These are phyloP conservation scores for Clathrospora elynae DNA, from an alignment of 2,329 filamentous ascomycete genomes.

Conservation along the genomic window DNA sequence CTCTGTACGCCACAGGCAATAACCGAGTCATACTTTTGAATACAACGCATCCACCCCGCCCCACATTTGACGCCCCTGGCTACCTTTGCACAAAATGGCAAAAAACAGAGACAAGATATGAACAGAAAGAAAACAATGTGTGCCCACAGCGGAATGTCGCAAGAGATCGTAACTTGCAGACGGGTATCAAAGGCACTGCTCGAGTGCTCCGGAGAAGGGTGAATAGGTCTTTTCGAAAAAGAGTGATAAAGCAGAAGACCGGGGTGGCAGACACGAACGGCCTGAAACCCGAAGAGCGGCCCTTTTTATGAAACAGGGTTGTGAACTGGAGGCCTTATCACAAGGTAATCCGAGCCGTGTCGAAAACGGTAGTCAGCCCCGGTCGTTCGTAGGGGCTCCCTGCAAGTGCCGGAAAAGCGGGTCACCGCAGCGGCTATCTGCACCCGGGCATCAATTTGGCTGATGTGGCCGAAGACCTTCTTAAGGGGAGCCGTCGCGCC, in stretches of 20 bases:
- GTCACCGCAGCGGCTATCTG: slow-evolving; percentile 31
- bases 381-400: slow-evolving; percentile 42
- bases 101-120: slow-evolving; percentile 9
- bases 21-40: slow-evolving; percentile 14
- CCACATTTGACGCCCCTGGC: too few relatives aligned
- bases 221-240: slow-evolving; percentile 6
- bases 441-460: slow-evolving; percentile 35
- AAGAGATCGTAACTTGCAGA: slow-evolving; percentile 26
- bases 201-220: slow-evolving; percentile 2
- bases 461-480: slow-evolving; percentile 28
- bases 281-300: slow-evolving; percentile 36
- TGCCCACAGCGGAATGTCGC: slow-evolving; percentile 11
- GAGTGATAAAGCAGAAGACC: slow-evolving; percentile 6
- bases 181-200: slow-evolving; percentile 21
- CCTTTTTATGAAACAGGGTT: slow-evolving; percentile 28
- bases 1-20: slow-evolving; percentile 3
- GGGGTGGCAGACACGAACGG: slow-evolving; percentile 11
- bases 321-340: slow-evolving; percentile 24
- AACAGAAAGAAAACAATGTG: slow-evolving; percentile 9
- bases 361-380: slow-evolving; percentile 37
- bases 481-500: slow-evolving; percentile 48
- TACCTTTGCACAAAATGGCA: too few relatives aligned
- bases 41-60: too few relatives aligned
- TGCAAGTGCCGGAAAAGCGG: slow-evolving; percentile 43
- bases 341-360: slow-evolving; percentile 30